Conservation (phyloP, 495 filamentous ascomycete species). For the Tuber umbilicatum region DNA sequence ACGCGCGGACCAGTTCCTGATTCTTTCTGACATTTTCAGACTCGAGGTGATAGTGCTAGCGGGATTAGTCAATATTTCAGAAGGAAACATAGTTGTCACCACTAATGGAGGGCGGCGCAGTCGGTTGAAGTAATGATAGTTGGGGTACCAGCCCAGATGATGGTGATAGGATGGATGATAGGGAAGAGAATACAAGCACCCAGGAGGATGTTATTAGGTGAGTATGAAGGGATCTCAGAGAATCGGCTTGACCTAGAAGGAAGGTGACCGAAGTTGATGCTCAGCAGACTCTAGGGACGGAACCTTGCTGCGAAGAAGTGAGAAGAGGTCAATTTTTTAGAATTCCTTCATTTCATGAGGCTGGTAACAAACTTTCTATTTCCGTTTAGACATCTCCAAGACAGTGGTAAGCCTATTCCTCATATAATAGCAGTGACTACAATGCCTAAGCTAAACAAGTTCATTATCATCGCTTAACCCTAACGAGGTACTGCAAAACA, state of each 20-base stretch:
- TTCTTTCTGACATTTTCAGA: constrained; percentile 62
- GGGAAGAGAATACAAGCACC: constrained; percentile 68
- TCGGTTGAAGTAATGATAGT: constrained; percentile 88
- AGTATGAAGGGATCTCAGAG: constrained; percentile 58
- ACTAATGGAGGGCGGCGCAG: constrained; percentile 79
- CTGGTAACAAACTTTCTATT: constrained; percentile 54
- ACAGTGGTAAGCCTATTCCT: constrained; percentile 72
- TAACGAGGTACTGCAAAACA: too few relatives aligned
- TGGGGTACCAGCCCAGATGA: constrained; percentile 76
- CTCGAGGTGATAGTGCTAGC: constrained; percentile 75
- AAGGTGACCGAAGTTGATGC: constrained; percentile 63
- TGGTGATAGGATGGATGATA: constrained; percentile 63
- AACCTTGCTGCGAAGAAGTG: constrained; percentile 69
- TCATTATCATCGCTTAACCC: too few relatives aligned
- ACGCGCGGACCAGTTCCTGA: constrained; percentile 67
- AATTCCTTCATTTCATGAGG: constrained; percentile 6
- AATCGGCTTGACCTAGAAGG: constrained; percentile 54
- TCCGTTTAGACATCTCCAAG: constrained; percentile 76
- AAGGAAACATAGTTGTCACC: constrained; percentile 72
- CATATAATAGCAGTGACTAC: constrained; percentile 74
- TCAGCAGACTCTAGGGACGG: constrained; percentile 62
- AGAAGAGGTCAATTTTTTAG: neutral
- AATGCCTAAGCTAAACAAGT: too few relatives aligned
- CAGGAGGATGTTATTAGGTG: constrained; percentile 77
- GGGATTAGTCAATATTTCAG: constrained; percentile 76